These are phyloP conservation scores for Sordaria brevicollis DNA, from an alignment of 495 filamentous ascomycete genomes.

Conservation along the genomic window DNA sequence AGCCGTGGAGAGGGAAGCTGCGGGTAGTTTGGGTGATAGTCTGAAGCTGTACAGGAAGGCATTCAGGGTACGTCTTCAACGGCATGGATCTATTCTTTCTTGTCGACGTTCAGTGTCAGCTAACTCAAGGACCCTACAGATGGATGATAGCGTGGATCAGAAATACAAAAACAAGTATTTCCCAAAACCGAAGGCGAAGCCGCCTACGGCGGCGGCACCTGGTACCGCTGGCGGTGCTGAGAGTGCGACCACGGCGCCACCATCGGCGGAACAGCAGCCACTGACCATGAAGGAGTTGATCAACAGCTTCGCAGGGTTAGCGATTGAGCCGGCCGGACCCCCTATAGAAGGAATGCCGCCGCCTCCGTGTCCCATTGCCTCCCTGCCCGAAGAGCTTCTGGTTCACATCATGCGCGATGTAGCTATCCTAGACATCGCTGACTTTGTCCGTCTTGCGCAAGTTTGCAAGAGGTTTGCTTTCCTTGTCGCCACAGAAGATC, in stretches of 20 bases:
- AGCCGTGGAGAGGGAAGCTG: slow-evolving; percentile 78
- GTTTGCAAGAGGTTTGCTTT: slow-evolving; percentile 86
- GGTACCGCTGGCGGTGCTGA: background rate
- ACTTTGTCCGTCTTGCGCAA: slow-evolving; percentile 65
- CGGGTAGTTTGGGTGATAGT: slow-evolving; percentile 83
- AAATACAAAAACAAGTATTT: slow-evolving; percentile 88
- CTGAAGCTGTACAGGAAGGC: slow-evolving; percentile 81
- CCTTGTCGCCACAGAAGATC: slow-evolving; percentile 72
- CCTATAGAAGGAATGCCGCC: slow-evolving; percentile 52
- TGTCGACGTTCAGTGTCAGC: slow-evolving; percentile 13
- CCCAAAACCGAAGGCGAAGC: slow-evolving; percentile 40
- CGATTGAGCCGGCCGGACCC: slow-evolving; percentile 47
- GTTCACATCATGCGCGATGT: slow-evolving; percentile 48
- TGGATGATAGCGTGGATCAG: slow-evolving; percentile 76
- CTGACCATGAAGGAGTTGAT: slow-evolving; percentile 59
- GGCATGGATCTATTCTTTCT: background rate
- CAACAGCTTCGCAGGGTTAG: slow-evolving; percentile 54
- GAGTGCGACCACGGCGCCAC: background rate
- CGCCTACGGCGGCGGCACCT: slow-evolving; percentile 17
- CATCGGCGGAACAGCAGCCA: slow-evolving; percentile 9
- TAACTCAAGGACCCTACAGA: slow-evolving; percentile 28
- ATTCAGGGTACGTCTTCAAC: slow-evolving; percentile 50
- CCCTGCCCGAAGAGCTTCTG: slow-evolving; percentile 74
- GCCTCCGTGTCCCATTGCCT: slow-evolving; percentile 67
- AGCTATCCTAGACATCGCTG: slow-evolving; percentile 65